Base-by-base conservation (phyloP, 1,139 yeast species). In the Debaryomyces robertsiae region DNA sequence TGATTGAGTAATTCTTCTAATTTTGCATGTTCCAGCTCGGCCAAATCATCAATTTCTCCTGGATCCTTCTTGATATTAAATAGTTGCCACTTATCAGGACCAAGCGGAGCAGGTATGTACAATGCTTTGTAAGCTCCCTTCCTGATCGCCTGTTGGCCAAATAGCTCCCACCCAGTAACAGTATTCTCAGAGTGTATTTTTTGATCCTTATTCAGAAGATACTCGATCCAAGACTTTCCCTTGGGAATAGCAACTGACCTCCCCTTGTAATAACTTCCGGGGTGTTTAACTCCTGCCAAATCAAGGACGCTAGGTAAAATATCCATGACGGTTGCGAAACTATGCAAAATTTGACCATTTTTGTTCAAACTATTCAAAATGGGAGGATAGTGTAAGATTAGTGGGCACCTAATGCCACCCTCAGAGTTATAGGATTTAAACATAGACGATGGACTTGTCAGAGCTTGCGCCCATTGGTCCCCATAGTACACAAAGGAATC, bases 391-490 rank as follows among this genome's bases (percentile, higher is more conserved):
- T 63, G 68, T 2, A 75, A 49, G 35, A 78, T 71, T 44, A 76
- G 58, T 0, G 82, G 83, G 52, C 79, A 74, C 25, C 77, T 66
- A 28, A 78, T 77, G 7, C 81, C 83, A 28, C 83, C 83, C 54
- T 78, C 82, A 6, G 60, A 70, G 1, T 79, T 65, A 73, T 78
- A 76, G 61, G 63, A 63, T 49, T 77, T 78, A 54, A 67, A 75
- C 73, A 75, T 73, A 40, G 69, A 62, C 30, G 71, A 63, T 3
- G 82, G 82, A 2, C 82, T 79, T 13, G 82, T 77, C 4, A 82
- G 80, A n/a, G 82, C 83, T 47, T 78, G 82, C 0, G 83, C 83
- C 83, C 83, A 78, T 50, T 78, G 74, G 43, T 79, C 81, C 1
- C 77, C 74, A 46, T 78, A 79, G 67, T 72, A 73, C 6, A 67